A percentile compares a stretch with the other conserved stretches of the same genome.
phyloP scores from a whole-genome alignment of 306 rosid genomes.

The Canavalia ensiformis region DNA sequence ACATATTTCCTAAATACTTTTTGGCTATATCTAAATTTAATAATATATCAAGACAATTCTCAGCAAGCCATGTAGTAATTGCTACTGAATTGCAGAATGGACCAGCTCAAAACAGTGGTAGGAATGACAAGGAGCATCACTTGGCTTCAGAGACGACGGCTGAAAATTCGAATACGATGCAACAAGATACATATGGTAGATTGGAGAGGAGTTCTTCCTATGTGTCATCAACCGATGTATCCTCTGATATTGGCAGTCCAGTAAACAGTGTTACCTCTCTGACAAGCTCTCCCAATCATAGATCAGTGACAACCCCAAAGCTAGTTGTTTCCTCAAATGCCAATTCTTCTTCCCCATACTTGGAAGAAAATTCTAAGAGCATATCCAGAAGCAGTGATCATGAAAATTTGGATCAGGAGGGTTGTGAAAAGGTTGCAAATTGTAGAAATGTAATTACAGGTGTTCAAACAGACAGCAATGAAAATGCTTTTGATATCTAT shows the following conservation, averaged over 20 bases:
- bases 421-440: constrained; percentile 44
- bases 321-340: constrained; percentile 48
- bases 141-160: constrained; percentile 55
- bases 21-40: constrained; percentile 29
- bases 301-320: constrained; percentile 51
- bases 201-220: constrained; percentile 63
- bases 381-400: constrained; percentile 53
- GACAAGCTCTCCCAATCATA: constrained; percentile 53
- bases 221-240: constrained; percentile 66
- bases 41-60: constrained; percentile 16
- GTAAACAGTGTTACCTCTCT: constrained; percentile 60
- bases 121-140: constrained; percentile 53
- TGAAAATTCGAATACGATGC: constrained; percentile 55
- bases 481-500: constrained; percentile 37
- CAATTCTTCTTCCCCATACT: constrained; percentile 61
- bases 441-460: constrained; percentile 30
- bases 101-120: constrained; percentile 46
- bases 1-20: not conserved
- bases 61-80: constrained; percentile 37
- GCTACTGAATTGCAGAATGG: constrained; percentile 64
- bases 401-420: constrained; percentile 51
- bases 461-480: constrained; percentile 44
- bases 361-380: constrained; percentile 55
- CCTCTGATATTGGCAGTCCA: constrained; percentile 73
- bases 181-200: constrained; percentile 52